Base-by-base conservation (phyloP, 106 monocot species). In the Allium sativum region DNA sequence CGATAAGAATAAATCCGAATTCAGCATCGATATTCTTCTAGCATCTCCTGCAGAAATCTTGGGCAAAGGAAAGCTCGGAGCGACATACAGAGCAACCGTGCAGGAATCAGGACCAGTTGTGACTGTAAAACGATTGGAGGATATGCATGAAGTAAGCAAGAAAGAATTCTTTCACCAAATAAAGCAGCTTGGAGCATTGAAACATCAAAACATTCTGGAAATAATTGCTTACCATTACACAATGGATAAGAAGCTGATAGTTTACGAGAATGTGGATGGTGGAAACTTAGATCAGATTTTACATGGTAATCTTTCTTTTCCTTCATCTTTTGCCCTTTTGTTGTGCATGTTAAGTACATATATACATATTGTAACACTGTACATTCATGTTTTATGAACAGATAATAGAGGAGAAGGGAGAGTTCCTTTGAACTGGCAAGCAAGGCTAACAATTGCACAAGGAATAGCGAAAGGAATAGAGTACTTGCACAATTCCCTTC, bases 81-180 rank as follows among this genome's bases (percentile, higher is more conserved):
- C 31, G 7, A 82, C 75, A 2, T 86, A 86, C 53, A 71, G 53
- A 19, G 66, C 69, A 43, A 70, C 48, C 12, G 64, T 82, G 18
- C 31, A 31, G 5, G 66, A 70, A 15, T 63, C 60, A 12, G 81
- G 72, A 7, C 18, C 42, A 7, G 48, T 73, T 4, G 48, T 81
- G 62, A 61, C 53, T 0, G 81, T 86, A 73, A 81, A 86, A 77
- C 75, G 81, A 58, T 31, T 81, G n/a, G 78, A 47, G 48, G 65
- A 42, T 1, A 42, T 70, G 58, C 48, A 20, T 48, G 66, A 47
- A 9, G 15, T 61, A 17, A 71, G 59, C 45, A 61, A 18, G 17
- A 54, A 60, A 46, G 70, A 77, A 12, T 70, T 77, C 22, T 21
- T 54, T 60, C 71, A 65, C 57, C 70, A 66, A 21, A 77, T 77